These are phyloP conservation scores for Rhizophora mangle DNA, from an alignment of 345 rosid species.

Conservation along the genomic window DNA sequence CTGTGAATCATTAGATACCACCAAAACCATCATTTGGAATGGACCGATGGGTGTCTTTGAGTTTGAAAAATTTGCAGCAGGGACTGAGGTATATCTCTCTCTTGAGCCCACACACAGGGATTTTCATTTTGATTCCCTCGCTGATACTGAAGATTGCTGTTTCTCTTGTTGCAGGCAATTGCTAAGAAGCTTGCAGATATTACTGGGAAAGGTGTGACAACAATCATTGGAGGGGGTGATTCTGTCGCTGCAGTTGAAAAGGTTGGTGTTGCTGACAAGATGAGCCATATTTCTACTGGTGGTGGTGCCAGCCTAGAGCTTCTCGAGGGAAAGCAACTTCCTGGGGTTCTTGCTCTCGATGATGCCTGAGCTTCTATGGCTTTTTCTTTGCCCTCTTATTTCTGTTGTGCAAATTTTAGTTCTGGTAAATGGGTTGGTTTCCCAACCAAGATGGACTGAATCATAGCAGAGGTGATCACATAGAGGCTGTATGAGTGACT, in stretches of 20 bases:
- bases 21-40: constrained; percentile 88
- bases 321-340: constrained; percentile 84
- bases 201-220: constrained; percentile 81
- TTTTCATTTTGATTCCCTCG: not conserved
- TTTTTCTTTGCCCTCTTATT: not conserved
- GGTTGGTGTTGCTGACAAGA: constrained; percentile 83
- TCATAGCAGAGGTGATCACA: not conserved
- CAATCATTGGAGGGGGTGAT: constrained; percentile 98
- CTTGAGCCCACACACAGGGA: not conserved
- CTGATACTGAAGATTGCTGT: not conserved
- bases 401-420: constrained; percentile 1
- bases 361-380: constrained; percentile 41
- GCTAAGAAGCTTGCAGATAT: constrained; percentile 87
- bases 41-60: constrained; percentile 99
- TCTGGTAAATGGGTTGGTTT: constrained; percentile 31
- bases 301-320: constrained; percentile 99
- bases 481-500: constrained; percentile 15
- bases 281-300: constrained; percentile 97
- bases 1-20: constrained; percentile 58
- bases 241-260: constrained; percentile 96
- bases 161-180: constrained; percentile 49
- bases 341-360: constrained; percentile 88
- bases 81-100: constrained; percentile 65
- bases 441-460: constrained; percentile 21
- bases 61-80: constrained; percentile 82